Evolutionary conservation across 139 green algal genomes (phyloP), one percentile per base, ranked within the genome.

Genomic region (Raphidocelis subcapitata): DNA sequence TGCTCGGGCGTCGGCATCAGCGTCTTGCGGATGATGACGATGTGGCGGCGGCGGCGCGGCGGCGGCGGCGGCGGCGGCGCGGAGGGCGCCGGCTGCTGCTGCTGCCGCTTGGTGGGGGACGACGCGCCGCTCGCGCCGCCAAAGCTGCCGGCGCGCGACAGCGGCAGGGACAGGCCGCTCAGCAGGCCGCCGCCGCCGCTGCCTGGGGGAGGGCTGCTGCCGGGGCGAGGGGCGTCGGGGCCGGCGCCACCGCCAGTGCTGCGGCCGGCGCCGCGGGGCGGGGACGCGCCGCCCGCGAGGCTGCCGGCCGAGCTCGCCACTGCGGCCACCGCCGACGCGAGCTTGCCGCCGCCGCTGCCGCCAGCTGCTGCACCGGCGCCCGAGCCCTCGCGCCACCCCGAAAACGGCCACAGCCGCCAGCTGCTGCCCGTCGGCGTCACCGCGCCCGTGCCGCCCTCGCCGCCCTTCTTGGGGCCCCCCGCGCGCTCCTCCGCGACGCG

Each of bases 381-480:
- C 8, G 41, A 12, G 8, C 8, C 41, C 8, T 63, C 74, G 1
- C 75, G 66, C 65, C 80, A 84, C 2, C 57, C 55, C 0, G 75
- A 72, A 59, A 90, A 88, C 2, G 81, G 78, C 86, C 86, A 91
- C 26, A 91, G 37, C 51, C 75, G 71, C 85, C 85, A 90, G 66
- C 79, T 85, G 73, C 78, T 81, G 55, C 60, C 29, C 57, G 59
- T 26, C 24, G 59, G 18, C 56, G 23, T 14, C 10, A 16, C n/a
- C 55, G 16, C 55, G 16, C 5, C 14, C 21, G 28, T n/a, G 65
- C 51, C 32, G 51, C 24, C 4, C 21, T 35, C 41, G 35, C 18
- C 47, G n/a, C 41, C 46, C 67, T 74, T 70, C 51, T 65, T 65
- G 2, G 55, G 64, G 28, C 63, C 61, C 10, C 28, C 46, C 20